Evolutionary conservation across 2,329 filamentous ascomycete species (phyloP), one percentile per base, ranked within the genome.

Genomic region (Fusarium incarnatum): DNA sequence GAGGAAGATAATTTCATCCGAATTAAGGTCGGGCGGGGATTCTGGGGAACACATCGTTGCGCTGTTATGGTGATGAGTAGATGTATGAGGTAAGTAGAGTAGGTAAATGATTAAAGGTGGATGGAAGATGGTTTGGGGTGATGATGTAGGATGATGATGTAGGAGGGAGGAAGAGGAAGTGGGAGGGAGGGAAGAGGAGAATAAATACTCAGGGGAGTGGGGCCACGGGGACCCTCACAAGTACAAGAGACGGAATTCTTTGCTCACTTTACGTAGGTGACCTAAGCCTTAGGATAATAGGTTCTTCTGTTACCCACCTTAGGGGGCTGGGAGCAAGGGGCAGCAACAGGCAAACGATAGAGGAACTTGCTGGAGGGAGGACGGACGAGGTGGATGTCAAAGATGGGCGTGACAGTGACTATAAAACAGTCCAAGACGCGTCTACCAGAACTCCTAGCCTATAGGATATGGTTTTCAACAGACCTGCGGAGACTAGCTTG

Each of bases 381-480:
- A 18, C 47, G 25, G 30, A 20, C 22, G 16, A 42, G 65, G 49
- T 30, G 53, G 20, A 30, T 28, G 44, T 23, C 41, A 25, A 16
- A 66, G 27, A 30, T 42, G 25, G 12, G 27, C 37, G 41, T 30
- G 55, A 30, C 13, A 45, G 15, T 34, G 55, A 27, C 44, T 22
- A 52, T 37, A 40, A 66, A 32, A 9, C 22, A 55, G 37, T 60
- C 45, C 27, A 44, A 30, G 16, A 44, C 46, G 54, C 55, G 27
- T 47, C 48, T 11, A 41, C 30, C 16, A 27, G 18, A 37, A n/a
- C 34, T 25, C 37, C 16, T 12, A 10, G 28, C 40, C 62, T 48
- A 49, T 34, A 34, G 20, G 46, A 52, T 18, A 47, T 27, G 28
- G 45, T 30, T 23, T 18, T 63, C 46, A 45, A 50, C 37, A 60